These are phyloP conservation scores for Penicillium crystallinum DNA, from an alignment of 495 filamentous ascomycete species.

Conservation along the genomic window DNA sequence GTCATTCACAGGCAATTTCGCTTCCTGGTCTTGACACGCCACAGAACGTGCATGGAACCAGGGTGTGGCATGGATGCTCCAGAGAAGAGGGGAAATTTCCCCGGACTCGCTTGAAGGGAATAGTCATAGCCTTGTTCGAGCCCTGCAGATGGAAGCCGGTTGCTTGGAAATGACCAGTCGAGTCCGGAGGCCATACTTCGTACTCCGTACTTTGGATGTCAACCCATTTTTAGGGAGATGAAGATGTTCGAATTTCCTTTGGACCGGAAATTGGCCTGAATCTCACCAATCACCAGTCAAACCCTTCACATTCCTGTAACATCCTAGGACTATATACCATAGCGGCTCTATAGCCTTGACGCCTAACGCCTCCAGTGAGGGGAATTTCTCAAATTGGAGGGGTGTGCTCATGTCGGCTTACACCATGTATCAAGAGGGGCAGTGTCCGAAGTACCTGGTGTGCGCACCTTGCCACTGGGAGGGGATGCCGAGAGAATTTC, in stretches of 20 bases:
- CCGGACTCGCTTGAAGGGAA: conserved; percentile 4
- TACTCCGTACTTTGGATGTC: neutral
- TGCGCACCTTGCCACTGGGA: conserved; percentile 3
- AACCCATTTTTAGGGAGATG: neutral
- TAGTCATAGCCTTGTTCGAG: neutral
- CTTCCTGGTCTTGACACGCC: conserved; percentile 10
- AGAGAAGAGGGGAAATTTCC: conserved; percentile 9
- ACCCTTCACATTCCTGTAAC: neutral
- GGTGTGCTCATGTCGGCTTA: neutral
- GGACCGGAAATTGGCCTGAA: neutral
- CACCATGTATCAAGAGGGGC: conserved; percentile 13
- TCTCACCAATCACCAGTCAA: neutral
- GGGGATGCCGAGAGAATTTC: conserved; percentile 9
- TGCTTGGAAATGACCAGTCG: conserved; percentile 2
- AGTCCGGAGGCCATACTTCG: no score
- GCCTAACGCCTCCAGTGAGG: neutral
- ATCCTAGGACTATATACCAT: neutral
- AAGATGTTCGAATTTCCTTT: neutral
- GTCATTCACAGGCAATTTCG: conserved; percentile 13
- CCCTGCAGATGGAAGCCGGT: conserved; percentile 17
- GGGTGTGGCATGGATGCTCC: conserved; percentile 5
- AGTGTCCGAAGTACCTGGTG: neutral
- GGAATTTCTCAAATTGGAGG: neutral
- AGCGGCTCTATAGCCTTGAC: neutral
- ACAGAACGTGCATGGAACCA: conserved; percentile 4